Conservation (phyloP, 2,329 filamentous ascomycete species). For the Sordariomycetes sp. region DNA sequence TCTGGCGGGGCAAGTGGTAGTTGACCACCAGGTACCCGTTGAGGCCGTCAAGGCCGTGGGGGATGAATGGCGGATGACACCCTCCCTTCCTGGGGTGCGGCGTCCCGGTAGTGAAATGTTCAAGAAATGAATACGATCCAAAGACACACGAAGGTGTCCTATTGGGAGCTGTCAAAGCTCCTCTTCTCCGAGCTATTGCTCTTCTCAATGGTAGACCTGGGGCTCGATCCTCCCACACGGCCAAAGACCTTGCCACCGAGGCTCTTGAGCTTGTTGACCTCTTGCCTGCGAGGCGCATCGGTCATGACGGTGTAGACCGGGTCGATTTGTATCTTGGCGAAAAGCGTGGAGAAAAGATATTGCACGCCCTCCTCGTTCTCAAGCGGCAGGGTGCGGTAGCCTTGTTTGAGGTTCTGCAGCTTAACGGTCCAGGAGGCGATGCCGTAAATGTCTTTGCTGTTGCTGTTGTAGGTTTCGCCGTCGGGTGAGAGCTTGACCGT, state of each 20-base stretch:
- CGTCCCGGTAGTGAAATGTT: neutral
- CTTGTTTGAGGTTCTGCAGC: slow-evolving; percentile 78
- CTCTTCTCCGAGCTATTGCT: slow-evolving; percentile 39
- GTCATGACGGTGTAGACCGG: slow-evolving; percentile 48
- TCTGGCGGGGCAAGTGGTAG: too few species aligned
- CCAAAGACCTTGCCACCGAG: slow-evolving; percentile 50
- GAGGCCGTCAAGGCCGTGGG: too few species aligned
- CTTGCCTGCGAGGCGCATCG: slow-evolving; percentile 29
- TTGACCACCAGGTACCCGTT: too few species aligned
- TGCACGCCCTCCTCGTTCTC: slow-evolving; percentile 84
- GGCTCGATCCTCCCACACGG: slow-evolving; percentile 41
- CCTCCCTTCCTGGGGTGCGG: too few species aligned
- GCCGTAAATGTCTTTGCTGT: slow-evolving; percentile 45
- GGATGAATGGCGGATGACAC: too few species aligned
- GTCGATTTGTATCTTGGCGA: slow-evolving; percentile 73
- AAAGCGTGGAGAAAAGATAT: slow-evolving; percentile 89
- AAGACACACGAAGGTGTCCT: neutral
- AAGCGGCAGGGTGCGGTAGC: slow-evolving; percentile 85
- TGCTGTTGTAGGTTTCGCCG: slow-evolving; percentile 53
- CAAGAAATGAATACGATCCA: neutral
- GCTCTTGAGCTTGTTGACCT: slow-evolving; percentile 45
- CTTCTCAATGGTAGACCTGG: slow-evolving; percentile 42
- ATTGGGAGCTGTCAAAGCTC: slow-evolving; percentile 28
- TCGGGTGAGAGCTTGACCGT: slow-evolving; percentile 82
- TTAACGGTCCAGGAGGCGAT: slow-evolving; percentile 91